Base-by-base conservation (phyloP, 345 rosid genomes). In the Iberis pinnata region DNA sequence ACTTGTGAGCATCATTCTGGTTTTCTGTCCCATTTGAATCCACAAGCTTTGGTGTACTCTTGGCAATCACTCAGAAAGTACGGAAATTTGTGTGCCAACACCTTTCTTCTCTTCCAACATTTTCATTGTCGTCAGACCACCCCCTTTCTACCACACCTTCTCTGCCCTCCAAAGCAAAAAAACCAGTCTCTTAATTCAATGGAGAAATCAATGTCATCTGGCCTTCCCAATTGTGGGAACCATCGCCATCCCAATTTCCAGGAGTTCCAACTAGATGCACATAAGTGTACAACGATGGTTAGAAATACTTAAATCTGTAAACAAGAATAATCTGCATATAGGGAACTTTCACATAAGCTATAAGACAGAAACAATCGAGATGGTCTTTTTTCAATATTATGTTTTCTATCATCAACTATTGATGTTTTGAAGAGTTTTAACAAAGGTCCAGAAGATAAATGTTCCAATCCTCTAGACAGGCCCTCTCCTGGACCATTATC, bases 401-500 rank as follows among this genome's bases (percentile, higher is more conserved):
- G 60, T 41, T 64, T 75, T 48, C 72, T 55, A 56, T 80, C 80
- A 64, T 78, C 36, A 9, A n/a, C n/a, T n/a, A n/a, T n/a, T n/a
- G 95, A 77, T 37, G 94, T 45, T 68, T 81, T 83, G 61, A 92
- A 73, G 69, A 92, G 88, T 55, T 85, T 92, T 55, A 88, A 73
- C 61, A 88, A 72, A 33, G 98, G 97, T 35, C 95, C 95, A 12
- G 78, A 72, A 25, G 94, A 85, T 56, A 92, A 64, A 68, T 80
- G 75, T 57, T 85, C 80, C 43, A 92, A 55, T 49, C 95, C 97
- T 75, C 74, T 85, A 54, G 95, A 73, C 15, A 92, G 81, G 35
- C 77, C 94, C 76, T 75, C 74, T 33, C 98, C 93, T 35, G 98
- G 98, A 73, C 97, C 88, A 68, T 94, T 97, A 81, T 88, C 86